Base-by-base conservation (phyloP, 1,139 yeast genomes). In the Geotrichum bryndzae region DNA sequence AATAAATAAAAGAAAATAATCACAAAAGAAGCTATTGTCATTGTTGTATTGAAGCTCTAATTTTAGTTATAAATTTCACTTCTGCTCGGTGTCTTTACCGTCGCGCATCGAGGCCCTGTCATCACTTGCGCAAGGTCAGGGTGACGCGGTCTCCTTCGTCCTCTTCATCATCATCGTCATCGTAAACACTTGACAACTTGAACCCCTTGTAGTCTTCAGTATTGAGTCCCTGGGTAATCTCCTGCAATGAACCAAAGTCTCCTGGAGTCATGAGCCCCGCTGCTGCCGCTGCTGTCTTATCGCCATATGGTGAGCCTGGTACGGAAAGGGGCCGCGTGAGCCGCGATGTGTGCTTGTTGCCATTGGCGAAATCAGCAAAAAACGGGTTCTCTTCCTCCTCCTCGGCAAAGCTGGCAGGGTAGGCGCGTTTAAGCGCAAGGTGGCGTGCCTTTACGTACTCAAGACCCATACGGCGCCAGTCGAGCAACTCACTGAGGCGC, bases 401-500 rank as follows among this genome's bases (percentile, higher is more conserved):
- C 18, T 68, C 68, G 57, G 66, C 66, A 77, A 89, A 92, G 70
- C 88, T 83, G 69, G 87, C 90, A 50, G 98, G 97, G 73, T 92
- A 94, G 1, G 98, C 98, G 70, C 98, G 83, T 75, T 92, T 88
- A 72, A 94, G 81, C 0, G 96, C 90, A 70, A 94, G 82, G 73
- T 90, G 94, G 72, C 98, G 85, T 29, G 98, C 98, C 79, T 94
- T 94, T 72, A 90, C 85, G 75, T 94, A 94, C 76, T 94, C 99
- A 63, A 92, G 80, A 1, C 98, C 98, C 98, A 94, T 92, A 72
- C 98, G 84, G 77, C 89, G 90, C 99, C 99, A 94, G 77, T 94
- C 99, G 66, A 94, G 82, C 69, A 94, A 79, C 73, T 94, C 98
- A 61, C 94, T 86, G 66, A 94, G 82, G 69, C 99, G 82, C 77